Base-by-base conservation (phyloP, 352 stramenopile species). In the Phytopythium ostracodes region DNA sequence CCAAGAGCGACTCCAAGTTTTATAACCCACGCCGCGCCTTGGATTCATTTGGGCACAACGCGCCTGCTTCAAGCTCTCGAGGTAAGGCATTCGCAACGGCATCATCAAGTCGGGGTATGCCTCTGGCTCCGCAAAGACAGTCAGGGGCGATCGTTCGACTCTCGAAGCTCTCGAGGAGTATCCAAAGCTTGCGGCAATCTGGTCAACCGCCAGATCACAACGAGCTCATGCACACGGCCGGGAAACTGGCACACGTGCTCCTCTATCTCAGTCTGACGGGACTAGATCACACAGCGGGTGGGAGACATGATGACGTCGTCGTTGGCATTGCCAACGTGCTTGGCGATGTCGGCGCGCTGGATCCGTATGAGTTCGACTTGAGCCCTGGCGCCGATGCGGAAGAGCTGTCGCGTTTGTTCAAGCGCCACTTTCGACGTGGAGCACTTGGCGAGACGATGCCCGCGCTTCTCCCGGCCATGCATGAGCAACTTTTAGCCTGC, bases 271-370 rank as follows among this genome's bases (percentile, higher is more conserved):
- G 77, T 40, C 74, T 69, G 1, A 70, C 67, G 1, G 62, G 55
- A 12, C 64, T 55, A 15, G 67, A 70, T 47, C 42, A 62, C 42
- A 68, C 36, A 11, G 47, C 31, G 9, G 51, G 52, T 0, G 57
- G 57, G 20, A 60, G 64, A 25, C 18, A 43, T 10, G 58, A 57
- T 18, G 62, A 62, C n/a, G 43, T 68, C 31, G 31, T 64, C 1
- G 56, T 71, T 5, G 69, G 70, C 31, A 72, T 92, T 53, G 83
- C 83, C 12, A 67, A 90, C 65, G 74, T 68, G 20, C 77, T 94
- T 43, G 86, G 86, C 6, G 79, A 88, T 43, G 57, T 93, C 35
- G 86, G 86, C 14, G 68, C 78, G 14, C 75, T 91, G 27, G 76
- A 91, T 66, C 58, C 68, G 1, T 73, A 74, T 43, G 72, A 82